phyloP scores from a whole-genome alignment of 2,329 filamentous ascomycete genomes.

The Arachnopeziza araneosa region DNA sequence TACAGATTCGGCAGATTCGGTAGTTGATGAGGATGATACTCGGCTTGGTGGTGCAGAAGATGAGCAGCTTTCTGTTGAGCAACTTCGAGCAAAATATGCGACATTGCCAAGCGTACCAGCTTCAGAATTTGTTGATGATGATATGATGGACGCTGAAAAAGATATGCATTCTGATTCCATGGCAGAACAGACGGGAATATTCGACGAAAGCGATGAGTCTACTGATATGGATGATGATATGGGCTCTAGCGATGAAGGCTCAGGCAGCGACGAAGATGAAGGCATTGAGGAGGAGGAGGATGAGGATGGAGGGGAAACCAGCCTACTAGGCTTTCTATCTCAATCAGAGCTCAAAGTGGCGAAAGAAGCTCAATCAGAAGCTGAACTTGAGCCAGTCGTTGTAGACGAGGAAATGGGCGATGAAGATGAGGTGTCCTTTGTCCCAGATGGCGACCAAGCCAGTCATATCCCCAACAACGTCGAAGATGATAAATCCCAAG shows the following conservation, averaged over 20 bases:
- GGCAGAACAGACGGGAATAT: constrained; percentile 13
- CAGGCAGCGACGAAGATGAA: constrained; percentile 40
- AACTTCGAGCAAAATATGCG: constrained; percentile 64
- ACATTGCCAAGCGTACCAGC: constrained; percentile 45
- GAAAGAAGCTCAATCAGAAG: not conserved
- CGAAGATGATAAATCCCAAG: not conserved
- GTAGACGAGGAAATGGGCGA: not conserved
- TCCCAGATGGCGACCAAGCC: not conserved
- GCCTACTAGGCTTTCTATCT: constrained; percentile 25
- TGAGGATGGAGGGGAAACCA: constrained; percentile 35
- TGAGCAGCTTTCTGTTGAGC: constrained; percentile 62
- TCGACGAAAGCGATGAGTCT: constrained; percentile 56
- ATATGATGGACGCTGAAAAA: constrained; percentile 25
- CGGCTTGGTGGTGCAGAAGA: constrained; percentile 48
- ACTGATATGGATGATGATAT: constrained; percentile 64
- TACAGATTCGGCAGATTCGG: constrained; percentile 57
- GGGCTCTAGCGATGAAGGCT: constrained; percentile 48
- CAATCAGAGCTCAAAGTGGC: not conserved
- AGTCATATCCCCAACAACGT: not conserved
- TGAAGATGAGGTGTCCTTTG: constrained; percentile 2
- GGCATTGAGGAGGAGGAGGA: constrained; percentile 18
- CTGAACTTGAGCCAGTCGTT: not conserved
- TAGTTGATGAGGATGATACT: constrained; percentile 44
- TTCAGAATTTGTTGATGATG: constrained; percentile 28
- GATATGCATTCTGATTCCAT: constrained; percentile 21